phyloP scores from a whole-genome alignment of 139 green algal species.

The Tetradesmus lagerheimii region DNA sequence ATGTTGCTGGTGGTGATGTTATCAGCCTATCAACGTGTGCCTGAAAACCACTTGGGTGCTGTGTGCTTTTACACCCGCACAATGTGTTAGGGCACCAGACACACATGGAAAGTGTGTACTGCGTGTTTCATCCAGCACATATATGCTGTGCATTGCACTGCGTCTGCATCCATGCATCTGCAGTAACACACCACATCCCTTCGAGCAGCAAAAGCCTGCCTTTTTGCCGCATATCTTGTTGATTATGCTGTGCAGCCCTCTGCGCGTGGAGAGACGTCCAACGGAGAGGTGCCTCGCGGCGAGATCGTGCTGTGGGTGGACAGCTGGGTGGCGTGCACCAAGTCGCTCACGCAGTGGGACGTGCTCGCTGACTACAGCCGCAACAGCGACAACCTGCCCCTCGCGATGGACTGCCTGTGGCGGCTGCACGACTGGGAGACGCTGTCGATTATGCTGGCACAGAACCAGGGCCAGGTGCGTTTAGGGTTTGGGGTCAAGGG shows the following conservation, averaged over 20 bases:
- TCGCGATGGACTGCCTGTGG: slow-evolving; percentile 88
- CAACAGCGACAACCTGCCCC: slow-evolving; percentile 52
- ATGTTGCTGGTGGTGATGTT: too few species aligned
- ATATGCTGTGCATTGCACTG: too few species aligned
- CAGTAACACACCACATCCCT: too few species aligned
- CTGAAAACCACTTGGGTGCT: too few species aligned
- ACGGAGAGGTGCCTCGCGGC: slow-evolving; percentile 50
- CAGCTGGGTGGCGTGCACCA: slow-evolving; percentile 87
- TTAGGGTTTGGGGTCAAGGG: too few species aligned
- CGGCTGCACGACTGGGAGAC: slow-evolving; percentile 86
- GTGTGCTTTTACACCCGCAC: too few species aligned
- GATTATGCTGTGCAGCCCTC: slow-evolving; percentile 27
- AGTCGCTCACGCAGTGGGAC: slow-evolving; percentile 96
- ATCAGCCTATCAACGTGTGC: too few species aligned
- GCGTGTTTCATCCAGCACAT: too few species aligned
- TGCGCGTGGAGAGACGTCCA: slow-evolving; percentile 20
- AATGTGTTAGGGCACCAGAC: too few species aligned
- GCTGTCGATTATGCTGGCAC: slow-evolving; percentile 75
- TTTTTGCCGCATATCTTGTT: background rate
- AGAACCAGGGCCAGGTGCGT: slow-evolving; percentile 55
- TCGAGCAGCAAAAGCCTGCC: too few species aligned
- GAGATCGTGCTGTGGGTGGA: slow-evolving; percentile 73
- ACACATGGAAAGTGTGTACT: too few species aligned
- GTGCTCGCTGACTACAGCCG: slow-evolving; percentile 85
- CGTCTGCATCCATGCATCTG: too few species aligned